These are phyloP conservation scores for Ceratorhiza oryzae-sativae DNA, from an alignment of 1,284 basidiomycete species.

Conservation along the genomic window DNA sequence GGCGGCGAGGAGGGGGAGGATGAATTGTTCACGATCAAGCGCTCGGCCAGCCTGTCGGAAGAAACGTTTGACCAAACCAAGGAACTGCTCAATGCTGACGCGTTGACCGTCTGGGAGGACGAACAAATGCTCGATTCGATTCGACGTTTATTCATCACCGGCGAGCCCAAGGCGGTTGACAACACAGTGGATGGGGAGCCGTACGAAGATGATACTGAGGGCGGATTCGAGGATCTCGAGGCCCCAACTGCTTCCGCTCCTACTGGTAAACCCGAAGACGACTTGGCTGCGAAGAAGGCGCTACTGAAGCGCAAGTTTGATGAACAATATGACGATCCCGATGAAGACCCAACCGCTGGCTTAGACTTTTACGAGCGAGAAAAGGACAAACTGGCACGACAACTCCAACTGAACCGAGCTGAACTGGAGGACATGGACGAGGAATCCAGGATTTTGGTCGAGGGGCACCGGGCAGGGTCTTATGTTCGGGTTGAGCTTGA, in stretches of 20 bases:
- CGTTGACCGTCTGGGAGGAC: constrained; percentile 80
- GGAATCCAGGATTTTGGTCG: constrained; percentile 81
- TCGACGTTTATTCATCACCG: constrained; percentile 91
- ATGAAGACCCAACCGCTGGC: constrained; percentile 61
- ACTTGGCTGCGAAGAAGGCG: constrained; percentile 87
- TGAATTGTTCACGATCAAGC: constrained; percentile 76
- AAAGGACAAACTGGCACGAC: constrained; percentile 90
- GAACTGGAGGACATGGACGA: constrained; percentile 87
- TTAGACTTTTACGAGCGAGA: constrained; percentile 89
- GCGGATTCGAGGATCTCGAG: constrained; percentile 56
- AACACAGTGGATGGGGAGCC: constrained; percentile 54
- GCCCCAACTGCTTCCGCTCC: constrained; percentile 52
- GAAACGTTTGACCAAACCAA: constrained; percentile 79
- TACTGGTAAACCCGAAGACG: constrained; percentile 56
- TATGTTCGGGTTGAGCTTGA: constrained; percentile 93
- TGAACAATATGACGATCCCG: constrained; percentile 94
- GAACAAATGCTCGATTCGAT: constrained; percentile 88
- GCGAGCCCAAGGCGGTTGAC: constrained; percentile 55
- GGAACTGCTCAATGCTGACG: constrained; percentile 57
- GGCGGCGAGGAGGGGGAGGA: constrained; percentile 63
- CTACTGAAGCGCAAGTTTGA: constrained; percentile 94
- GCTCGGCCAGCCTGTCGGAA: constrained; percentile 49
- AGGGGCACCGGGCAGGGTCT: constrained; percentile 90
- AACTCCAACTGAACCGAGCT: constrained; percentile 82
- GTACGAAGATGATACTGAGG: constrained; percentile 58